phyloP scores from a whole-genome alignment of 306 rosid genomes.

The Senna siamea region DNA sequence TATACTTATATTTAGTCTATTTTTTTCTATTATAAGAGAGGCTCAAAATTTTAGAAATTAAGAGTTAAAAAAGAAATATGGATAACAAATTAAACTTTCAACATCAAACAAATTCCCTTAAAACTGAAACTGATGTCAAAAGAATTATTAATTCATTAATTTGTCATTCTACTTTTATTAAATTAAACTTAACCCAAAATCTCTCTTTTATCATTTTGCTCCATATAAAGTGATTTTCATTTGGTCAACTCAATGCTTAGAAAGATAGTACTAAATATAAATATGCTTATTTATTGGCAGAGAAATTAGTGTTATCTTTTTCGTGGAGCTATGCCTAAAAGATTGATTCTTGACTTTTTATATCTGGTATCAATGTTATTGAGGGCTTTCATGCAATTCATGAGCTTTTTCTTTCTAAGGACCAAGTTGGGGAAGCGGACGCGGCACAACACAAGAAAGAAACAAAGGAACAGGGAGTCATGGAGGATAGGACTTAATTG shows the following conservation, averaged over 20 bases:
- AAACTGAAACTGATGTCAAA: background rate
- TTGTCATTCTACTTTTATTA: background rate
- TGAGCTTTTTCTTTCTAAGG: conserved; percentile 39
- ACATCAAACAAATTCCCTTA: too few relatives aligned
- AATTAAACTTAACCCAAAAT: background rate
- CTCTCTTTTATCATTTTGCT: background rate
- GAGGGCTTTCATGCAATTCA: conserved; percentile 49
- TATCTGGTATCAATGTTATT: conserved; percentile 13
- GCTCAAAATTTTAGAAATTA: too few relatives aligned
- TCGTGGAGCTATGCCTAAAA: conserved; percentile 7
- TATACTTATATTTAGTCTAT: too few relatives aligned
- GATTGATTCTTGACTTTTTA: conserved; percentile 42
- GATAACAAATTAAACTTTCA: too few relatives aligned
- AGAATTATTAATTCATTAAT: background rate
- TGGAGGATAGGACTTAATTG: conserved; percentile 23
- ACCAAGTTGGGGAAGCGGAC: conserved; percentile 46
- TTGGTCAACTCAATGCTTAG: background rate
- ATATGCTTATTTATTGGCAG: conserved; percentile 15
- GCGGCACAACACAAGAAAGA: conserved; percentile 23
- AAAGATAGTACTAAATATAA: background rate
- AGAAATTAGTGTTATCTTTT: background rate
- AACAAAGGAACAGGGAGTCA: conserved; percentile 43
- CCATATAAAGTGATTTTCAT: background rate
- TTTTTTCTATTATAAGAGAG: too few relatives aligned
- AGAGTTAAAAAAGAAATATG: too few relatives aligned